Conservation (phyloP, 257 asterid genomes). For the Ilex aquifolium region DNA sequence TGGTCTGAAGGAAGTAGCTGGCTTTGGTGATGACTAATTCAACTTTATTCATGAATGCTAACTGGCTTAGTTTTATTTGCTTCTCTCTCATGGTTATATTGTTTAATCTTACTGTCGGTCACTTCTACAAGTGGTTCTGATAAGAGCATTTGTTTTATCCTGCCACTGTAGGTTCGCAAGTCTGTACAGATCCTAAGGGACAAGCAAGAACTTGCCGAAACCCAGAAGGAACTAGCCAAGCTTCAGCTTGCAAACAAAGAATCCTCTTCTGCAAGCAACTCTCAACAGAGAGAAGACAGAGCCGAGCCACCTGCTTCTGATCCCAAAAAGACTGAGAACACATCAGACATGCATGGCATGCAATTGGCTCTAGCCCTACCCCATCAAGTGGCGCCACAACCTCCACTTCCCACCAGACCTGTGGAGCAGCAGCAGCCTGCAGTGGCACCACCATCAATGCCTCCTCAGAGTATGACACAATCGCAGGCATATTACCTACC, state of each 20-base stretch:
- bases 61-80: neutral
- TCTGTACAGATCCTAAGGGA: conserved; percentile 90
- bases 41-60: neutral
- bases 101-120: neutral
- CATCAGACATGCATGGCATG: conserved; percentile 48
- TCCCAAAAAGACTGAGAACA: conserved; percentile 40
- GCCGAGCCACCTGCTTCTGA: conserved; percentile 41
- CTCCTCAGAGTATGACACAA: conserved; percentile 49
- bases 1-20: too few relatives aligned
- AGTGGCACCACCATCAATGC: conserved; percentile 49
- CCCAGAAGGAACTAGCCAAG: conserved; percentile 90
- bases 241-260: conserved; percentile 82
- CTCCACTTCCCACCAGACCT: conserved; percentile 35
- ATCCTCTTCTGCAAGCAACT: conserved; percentile 38
- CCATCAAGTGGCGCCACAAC: conserved; percentile 62
- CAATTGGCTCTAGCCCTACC: conserved; percentile 90
- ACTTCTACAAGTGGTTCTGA: conserved; percentile 2
- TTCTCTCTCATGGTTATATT: neutral
- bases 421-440: conserved; percentile 60
- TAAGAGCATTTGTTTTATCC: neutral
- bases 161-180: conserved; percentile 68
- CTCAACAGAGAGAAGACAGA: conserved; percentile 60
- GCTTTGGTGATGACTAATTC: too few relatives aligned
- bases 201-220: conserved; percentile 90
- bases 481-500: conserved; percentile 52